Evolutionary conservation across 2,329 filamentous ascomycete species (phyloP), one percentile per base, ranked within the genome.

Genomic region (Thielaviopsis punctulata): DNA sequence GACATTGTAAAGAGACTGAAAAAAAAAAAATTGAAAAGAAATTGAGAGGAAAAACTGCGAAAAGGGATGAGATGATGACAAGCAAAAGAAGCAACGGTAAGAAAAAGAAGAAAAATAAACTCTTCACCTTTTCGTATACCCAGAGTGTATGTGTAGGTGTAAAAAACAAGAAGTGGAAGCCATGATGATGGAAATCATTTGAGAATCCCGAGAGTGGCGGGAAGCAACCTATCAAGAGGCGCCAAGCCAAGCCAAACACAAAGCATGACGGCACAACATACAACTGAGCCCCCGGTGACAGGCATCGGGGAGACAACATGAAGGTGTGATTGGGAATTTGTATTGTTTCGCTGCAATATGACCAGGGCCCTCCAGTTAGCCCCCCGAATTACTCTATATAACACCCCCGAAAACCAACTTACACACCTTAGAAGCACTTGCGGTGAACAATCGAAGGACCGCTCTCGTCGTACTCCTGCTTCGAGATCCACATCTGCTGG

Each of bases 401-500:
- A 41, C 5, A 48, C n/a, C 10, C 49, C 23, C 46, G 45, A 55
- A 49, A 48, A 55, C 51, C 50, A 51, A 25, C 22, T 49, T 55
- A 57, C 68, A 64, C 67, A 82, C 80, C 83, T 95, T 95, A 95
- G 85, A 95, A 95, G 86, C 90, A 95, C 87, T 95, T 96, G 84
- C 89, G 86, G 85, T 96, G 90, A 66, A 96, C 90, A 69, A 96
- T 96, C 68, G 89, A 95, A 65, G 90, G 92, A 76, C 90, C 90
- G 73, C 84, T 92, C 87, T 96, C 92, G 79, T 98, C 92, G 83
- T 96, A 96, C 80, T 96, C 90, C 79, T 98, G 92, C 88, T 98
- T 98, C 66, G 92, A 98, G 83, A 98, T 96, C 92, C 92, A 98
- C 92, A 98, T 98, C 79, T 98, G 92, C 81, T 98, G 92, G 90